A percentile compares a stretch with the other conserved stretches of the same genome.
Evolutionary conservation across 805 yeast genomes (phyloP).

Genomic region (Jamesozyma spencerorum): DNA sequence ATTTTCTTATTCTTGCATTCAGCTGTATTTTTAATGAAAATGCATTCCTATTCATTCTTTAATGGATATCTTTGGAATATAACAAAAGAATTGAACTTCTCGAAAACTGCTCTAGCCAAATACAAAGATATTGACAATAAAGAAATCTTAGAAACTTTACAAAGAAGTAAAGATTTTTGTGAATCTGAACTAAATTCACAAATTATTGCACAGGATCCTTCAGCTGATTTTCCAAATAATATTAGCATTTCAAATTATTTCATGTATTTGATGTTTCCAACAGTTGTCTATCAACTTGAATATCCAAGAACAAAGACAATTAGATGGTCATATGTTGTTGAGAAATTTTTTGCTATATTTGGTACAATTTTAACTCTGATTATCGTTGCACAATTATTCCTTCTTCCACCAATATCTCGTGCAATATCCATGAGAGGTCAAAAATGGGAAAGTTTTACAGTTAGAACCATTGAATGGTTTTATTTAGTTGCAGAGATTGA

Average conservation of each 20-base stretch:
- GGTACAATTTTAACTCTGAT: conserved; percentile 83
- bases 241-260: conserved; percentile 59
- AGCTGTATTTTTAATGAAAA: conserved; percentile 83
- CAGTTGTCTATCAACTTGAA: conserved; percentile 71
- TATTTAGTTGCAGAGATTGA: conserved; percentile 56
- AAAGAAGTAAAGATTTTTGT: conserved; percentile 57
- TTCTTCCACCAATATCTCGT: conserved; percentile 63
- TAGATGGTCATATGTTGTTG: conserved; percentile 57
- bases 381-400: conserved; percentile 59
- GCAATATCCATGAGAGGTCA: conserved; percentile 44
- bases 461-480: conserved; percentile 20
- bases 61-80: conserved; percentile 82
- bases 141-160: conserved; percentile 29
- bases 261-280: conserved; percentile 79
- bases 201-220: conserved; percentile 23
- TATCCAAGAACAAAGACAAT: conserved; percentile 69
- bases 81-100: conserved; percentile 42
- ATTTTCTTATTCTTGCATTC: conserved; percentile 80
- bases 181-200: conserved; percentile 59
- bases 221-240: conserved; percentile 58
- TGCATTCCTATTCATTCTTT: conserved; percentile 86
- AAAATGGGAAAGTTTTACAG: conserved; percentile 16
- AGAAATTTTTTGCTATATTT: conserved; percentile 69
- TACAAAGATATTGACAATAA: conserved; percentile 25
- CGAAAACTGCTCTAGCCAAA: conserved; percentile 37